Evolutionary conservation across 768 basidiomycete species (phyloP).

Genomic region (Mycena olivaceomarginata): DNA sequence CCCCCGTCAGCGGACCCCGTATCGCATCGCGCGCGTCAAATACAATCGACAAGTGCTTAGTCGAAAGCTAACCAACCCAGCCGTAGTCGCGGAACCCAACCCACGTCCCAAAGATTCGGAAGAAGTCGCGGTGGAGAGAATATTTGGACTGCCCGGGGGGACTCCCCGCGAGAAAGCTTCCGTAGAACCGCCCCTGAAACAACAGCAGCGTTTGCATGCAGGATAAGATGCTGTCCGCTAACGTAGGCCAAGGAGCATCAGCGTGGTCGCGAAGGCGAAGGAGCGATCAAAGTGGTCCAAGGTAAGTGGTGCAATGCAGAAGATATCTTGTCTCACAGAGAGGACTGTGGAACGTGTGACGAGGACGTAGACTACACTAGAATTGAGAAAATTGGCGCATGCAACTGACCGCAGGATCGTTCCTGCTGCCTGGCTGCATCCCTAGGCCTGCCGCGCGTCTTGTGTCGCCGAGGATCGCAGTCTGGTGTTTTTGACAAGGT

Average conservation of each 20-base stretch:
- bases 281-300: background rate
- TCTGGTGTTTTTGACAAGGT: constrained; percentile 81
- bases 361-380: constrained; percentile 61
- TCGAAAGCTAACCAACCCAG: constrained; percentile 56
- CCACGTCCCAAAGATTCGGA: constrained; percentile 66
- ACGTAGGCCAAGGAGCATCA: constrained; percentile 5
- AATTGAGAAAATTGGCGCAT: constrained; percentile 76
- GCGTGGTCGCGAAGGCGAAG: background rate
- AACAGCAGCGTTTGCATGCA: constrained; percentile 84
- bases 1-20: constrained; percentile 90
- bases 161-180: constrained; percentile 61
- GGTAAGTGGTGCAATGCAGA: background rate
- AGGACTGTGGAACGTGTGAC: background rate
- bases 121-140: constrained; percentile 60
- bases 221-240: constrained; percentile 56
- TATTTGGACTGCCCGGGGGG: constrained; percentile 76
- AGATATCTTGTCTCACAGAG: background rate
- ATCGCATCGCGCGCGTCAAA: background rate
- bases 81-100: constrained; percentile 84
- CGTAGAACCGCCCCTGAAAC: constrained; percentile 87
- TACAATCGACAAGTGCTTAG: background rate
- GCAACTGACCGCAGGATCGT: constrained; percentile 90
- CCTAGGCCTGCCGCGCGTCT: constrained; percentile 50
- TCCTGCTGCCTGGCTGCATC: constrained; percentile 68
- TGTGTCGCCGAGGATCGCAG: constrained; percentile 62